Conservation (phyloP, 345 rosid species). For the Barbarea vulgaris region DNA sequence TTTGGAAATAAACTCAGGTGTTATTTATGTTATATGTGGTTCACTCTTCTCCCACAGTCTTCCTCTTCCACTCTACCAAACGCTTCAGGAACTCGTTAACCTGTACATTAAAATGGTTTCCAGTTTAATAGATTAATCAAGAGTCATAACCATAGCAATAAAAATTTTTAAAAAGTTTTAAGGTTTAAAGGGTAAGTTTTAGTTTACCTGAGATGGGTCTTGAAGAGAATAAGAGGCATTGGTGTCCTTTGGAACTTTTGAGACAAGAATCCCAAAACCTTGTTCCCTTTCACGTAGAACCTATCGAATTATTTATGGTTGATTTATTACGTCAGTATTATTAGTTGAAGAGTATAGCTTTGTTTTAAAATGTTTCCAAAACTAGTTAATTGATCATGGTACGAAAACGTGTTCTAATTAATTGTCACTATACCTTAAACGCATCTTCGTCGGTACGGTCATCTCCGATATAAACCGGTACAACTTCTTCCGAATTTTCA, state of each 20-base stretch:
- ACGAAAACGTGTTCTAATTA: not conserved
- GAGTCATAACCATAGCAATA: not conserved
- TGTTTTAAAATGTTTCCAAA: not conserved
- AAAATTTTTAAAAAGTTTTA: not conserved
- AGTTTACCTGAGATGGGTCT: conserved; percentile 77
- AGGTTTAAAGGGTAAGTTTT: not conserved
- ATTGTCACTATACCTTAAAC: conserved; percentile 57
- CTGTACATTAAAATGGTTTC: conserved; percentile 42
- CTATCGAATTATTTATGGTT: conserved; percentile 39
- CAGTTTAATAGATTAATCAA: not conserved
- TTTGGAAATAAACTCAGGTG: conserved; percentile 36
- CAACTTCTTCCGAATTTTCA: conserved; percentile 61
- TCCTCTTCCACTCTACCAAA: conserved; percentile 70
- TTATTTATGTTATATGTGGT: conserved; percentile 3
- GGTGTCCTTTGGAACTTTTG: conserved; percentile 85
- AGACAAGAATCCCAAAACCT: conserved; percentile 89
- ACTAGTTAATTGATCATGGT: not conserved
- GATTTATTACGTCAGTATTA: not conserved
- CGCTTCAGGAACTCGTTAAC: conserved; percentile 70
- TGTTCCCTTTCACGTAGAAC: conserved; percentile 72
- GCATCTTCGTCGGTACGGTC: conserved; percentile 97
- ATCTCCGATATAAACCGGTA: conserved; percentile 93
- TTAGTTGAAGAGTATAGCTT: not conserved
- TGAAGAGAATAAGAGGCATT: conserved; percentile 83
- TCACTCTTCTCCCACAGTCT: conserved; percentile 23